A percentile compares a stretch with the other conserved stretches of the same genome.
phyloP scores from a whole-genome alignment of 495 filamentous ascomycete genomes.

The Trypethelium eluteriae region DNA sequence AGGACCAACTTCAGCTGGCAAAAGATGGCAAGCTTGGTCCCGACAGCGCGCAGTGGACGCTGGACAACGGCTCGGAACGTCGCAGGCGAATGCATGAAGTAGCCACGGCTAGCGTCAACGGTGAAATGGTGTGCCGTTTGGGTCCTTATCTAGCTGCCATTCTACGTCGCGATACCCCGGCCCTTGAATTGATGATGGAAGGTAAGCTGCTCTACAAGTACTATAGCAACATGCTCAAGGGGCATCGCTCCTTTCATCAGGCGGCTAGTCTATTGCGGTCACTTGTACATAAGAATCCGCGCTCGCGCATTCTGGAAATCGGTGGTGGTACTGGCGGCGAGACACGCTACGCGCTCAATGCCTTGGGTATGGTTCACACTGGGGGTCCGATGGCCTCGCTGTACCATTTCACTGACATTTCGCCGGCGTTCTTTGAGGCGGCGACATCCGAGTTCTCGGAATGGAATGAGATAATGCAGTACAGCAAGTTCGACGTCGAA shows the following conservation, averaged over 20 bases:
- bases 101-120: background rate
- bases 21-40: background rate
- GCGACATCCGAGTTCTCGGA: constrained; percentile 16
- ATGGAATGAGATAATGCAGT: constrained; percentile 15
- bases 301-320: constrained; percentile 23
- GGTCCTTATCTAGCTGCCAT: constrained; percentile 14
- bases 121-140: background rate
- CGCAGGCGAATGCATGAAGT: background rate
- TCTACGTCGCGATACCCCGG: background rate
- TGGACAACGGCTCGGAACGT: background rate
- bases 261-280: background rate
- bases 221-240: constrained; percentile 12
- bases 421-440: constrained; percentile 18
- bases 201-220: constrained; percentile 17
- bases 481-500: constrained; percentile 22
- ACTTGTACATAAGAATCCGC: constrained; percentile 18
- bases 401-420: constrained; percentile 25
- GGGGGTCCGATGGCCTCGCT: background rate
- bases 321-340: constrained; percentile 24
- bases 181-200: constrained; percentile 18
- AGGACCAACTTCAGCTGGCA: background rate
- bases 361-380: background rate
- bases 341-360: constrained; percentile 15
- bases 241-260: background rate
- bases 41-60: background rate